Evolutionary conservation across 768 basidiomycete species (phyloP).

Genomic region (Tephrocybe sp.): DNA sequence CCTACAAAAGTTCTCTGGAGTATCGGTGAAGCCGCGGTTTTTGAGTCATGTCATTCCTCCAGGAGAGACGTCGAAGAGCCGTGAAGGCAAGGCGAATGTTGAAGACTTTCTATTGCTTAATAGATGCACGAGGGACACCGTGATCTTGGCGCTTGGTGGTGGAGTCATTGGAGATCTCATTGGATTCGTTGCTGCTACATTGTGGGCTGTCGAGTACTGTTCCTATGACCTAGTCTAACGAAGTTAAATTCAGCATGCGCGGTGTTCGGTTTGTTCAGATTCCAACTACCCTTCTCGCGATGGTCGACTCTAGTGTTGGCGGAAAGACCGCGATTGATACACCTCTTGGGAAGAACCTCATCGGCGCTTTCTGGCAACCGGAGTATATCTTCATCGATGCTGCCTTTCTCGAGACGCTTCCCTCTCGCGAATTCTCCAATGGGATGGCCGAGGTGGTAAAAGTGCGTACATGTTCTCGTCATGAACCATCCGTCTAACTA

Average conservation of each 20-base stretch:
- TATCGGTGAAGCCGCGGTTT: conserved; percentile 56
- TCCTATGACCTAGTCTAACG: conserved; percentile 3
- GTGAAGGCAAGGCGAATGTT: conserved; percentile 88
- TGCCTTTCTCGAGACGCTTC: conserved; percentile 92
- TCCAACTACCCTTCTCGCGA: conserved; percentile 93
- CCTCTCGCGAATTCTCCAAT: conserved; percentile 92
- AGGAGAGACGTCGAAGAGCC: conserved; percentile 90
- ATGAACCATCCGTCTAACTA: background rate
- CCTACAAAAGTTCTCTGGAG: conserved; percentile 26
- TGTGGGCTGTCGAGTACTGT: conserved; percentile 65
- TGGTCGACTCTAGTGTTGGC: conserved; percentile 98
- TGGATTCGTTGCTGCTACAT: conserved; percentile 96
- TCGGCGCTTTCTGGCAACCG: conserved; percentile 99
- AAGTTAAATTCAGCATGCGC: conserved; percentile 72
- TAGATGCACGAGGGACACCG: conserved; percentile 90
- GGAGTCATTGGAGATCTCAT: conserved; percentile 97
- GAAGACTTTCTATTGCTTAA: conserved; percentile 91
- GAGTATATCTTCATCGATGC: conserved; percentile 97
- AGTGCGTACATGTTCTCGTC: conserved; percentile 42
- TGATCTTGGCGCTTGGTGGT: conserved; percentile 91
- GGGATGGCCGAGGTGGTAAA: conserved; percentile 99
- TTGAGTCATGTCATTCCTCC: conserved; percentile 79
- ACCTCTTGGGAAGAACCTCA: conserved; percentile 96
- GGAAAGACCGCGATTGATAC: conserved; percentile 99
- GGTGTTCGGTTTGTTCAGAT: conserved; percentile 95